Evolutionary conservation across 73 alveolate species (phyloP).

Genomic region (Paramecium bursaria): DNA sequence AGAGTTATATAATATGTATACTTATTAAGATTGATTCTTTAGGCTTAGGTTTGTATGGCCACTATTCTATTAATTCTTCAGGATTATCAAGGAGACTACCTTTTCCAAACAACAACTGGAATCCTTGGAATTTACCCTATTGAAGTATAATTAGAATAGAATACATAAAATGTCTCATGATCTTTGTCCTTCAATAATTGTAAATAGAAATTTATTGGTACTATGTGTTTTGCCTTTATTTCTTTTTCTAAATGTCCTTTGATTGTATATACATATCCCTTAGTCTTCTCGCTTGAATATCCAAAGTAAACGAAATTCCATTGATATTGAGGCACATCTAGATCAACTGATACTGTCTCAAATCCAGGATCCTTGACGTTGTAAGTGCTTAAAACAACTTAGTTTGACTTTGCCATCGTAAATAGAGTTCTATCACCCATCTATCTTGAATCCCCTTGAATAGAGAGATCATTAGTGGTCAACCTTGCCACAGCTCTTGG

Average conservation of each 20-base stretch:
- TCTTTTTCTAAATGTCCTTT: constrained; percentile 14
- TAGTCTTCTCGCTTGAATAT: not conserved
- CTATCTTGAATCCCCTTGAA: not conserved
- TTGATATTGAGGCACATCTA: not conserved
- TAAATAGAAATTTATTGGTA: constrained; percentile 33
- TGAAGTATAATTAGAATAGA: no score
- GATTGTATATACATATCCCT: not conserved
- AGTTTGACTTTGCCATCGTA: not conserved
- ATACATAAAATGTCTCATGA: constrained; percentile 16
- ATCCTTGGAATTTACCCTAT: constrained; percentile 53
- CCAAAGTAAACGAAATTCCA: constrained; percentile 54
- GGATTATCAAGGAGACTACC: constrained; percentile 52
- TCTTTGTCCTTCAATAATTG: constrained; percentile 5
- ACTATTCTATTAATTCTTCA: constrained; percentile 3
- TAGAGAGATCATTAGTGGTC: constrained; percentile 25
- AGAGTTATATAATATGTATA: no score
- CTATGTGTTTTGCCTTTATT: not conserved
- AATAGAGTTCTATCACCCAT: constrained; percentile 49
- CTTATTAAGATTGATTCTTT: no score
- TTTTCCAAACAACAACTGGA: constrained; percentile 21
- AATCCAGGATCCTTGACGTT: constrained; percentile 39
- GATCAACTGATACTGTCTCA: constrained; percentile 7
- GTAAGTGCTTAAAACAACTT: constrained; percentile 38
- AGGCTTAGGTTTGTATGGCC: constrained; percentile 57
- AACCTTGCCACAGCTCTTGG: constrained; percentile 34